phyloP scores from a whole-genome alignment of 257 asterid species.

The Solanum medicagineum region DNA sequence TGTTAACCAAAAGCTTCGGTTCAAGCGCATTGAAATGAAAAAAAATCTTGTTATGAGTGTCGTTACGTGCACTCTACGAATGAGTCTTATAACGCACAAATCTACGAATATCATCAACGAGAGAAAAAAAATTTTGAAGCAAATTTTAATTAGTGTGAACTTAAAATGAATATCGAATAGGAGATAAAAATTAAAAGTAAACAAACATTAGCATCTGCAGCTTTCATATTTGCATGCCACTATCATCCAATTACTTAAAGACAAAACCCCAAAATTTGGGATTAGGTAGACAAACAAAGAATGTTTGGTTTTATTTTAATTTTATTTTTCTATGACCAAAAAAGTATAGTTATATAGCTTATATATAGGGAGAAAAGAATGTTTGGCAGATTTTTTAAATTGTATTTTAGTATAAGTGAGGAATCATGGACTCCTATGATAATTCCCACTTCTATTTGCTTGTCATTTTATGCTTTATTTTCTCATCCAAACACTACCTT shows the following conservation, averaged over 20 bases:
- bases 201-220: slow-evolving; percentile 6
- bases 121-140: background rate
- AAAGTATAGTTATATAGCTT: background rate
- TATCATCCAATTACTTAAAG: slow-evolving; percentile 18
- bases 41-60: background rate
- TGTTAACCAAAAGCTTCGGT: background rate
- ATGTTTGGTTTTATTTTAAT: slow-evolving; percentile 2
- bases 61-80: background rate
- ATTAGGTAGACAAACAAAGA: background rate
- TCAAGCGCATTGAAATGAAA: background rate
- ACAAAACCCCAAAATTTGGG: slow-evolving; percentile 13
- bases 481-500: slow-evolving; percentile 22
- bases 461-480: slow-evolving; percentile 31
- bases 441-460: slow-evolving; percentile 58
- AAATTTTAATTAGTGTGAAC: too few relatives aligned
- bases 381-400: slow-evolving; percentile 18
- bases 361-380: slow-evolving; percentile 26
- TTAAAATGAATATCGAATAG: background rate
- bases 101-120: fast-evolving
- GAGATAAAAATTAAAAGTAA: background rate
- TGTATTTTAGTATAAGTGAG: slow-evolving; percentile 20
- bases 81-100: background rate
- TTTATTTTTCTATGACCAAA: background rate
- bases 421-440: slow-evolving; percentile 47
- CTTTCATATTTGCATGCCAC: slow-evolving; percentile 30